Evolutionary conservation across 2,329 filamentous ascomycete genomes (phyloP), one percentile per base, ranked within the genome.

Genomic region (Scedosporium aurantiacum): DNA sequence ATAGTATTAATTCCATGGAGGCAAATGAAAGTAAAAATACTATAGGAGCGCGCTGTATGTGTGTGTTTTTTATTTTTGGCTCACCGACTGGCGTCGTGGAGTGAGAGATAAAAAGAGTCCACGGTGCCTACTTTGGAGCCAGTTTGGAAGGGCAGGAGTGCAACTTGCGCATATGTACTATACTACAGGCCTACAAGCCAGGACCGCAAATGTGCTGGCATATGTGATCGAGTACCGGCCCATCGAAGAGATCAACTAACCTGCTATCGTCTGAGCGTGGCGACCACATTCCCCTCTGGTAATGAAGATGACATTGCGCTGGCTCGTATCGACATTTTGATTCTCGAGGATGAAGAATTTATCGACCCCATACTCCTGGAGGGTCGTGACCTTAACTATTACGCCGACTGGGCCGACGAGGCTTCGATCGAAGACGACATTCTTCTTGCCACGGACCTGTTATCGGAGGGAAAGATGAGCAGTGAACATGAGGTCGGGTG

Each of bases 361-460:
- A 74, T 97, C 92, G 67, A 99, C 92, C 32, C 95, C 95, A 77
- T 97, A 97, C 70, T 99, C 94, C 71, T 97, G 91, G 16, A 97
- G 82, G 8, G 90, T 93, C 23, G 93, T 93, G 70, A 97, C 96
- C 73, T 97, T 97, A 76, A 96, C 91, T 67, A 99, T 88, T 63
- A 93, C 82, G 63, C 92, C 91, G 67, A 99, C 83, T 32, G 92
- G 90, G 25, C 93, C 94, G 67, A 93, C 91, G 68, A 99, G 82
- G 68, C 87, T 87, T 74, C 89, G 90, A 73, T 97, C 93, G 70
- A 99, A 88, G 60, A 99, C 89, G 64, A 99, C 80, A 70, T 97
- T 97, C 82, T 99, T 99, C 84, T 97, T 99, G 68, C 95, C 95
- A 72, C 93, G 90, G 66, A 97, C 91, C 94, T 99, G 70, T 63